phyloP scores from a whole-genome alignment of 768 basidiomycete genomes.

The Phaffia tasmanica region DNA sequence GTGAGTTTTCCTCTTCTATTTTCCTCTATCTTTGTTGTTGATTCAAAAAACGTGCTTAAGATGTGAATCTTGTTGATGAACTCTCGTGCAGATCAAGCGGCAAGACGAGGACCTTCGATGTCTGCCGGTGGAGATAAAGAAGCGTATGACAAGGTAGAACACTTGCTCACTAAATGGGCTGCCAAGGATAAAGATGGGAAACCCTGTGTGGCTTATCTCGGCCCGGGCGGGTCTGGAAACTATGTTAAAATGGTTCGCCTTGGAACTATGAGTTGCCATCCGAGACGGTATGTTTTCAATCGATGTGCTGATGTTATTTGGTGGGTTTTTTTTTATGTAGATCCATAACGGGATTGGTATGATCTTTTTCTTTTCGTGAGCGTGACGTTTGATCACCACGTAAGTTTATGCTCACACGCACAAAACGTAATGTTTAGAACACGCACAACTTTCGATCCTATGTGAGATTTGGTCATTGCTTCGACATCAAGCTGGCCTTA shows the following conservation, averaged over 20 bases:
- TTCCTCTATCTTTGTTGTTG: neutral
- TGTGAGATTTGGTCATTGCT: slow-evolving; percentile 34
- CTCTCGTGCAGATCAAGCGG: slow-evolving; percentile 32
- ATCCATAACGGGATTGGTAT: no score
- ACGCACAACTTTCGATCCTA: slow-evolving; percentile 28
- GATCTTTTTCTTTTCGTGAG: no score
- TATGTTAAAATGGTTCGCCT: slow-evolving; percentile 27
- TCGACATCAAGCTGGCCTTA: slow-evolving; percentile 30
- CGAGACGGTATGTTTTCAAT: no score
- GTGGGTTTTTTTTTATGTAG: no score
- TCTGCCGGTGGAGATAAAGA: slow-evolving; percentile 34
- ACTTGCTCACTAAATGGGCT: slow-evolving; percentile 36
- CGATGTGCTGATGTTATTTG: no score
- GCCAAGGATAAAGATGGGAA: slow-evolving; percentile 34
- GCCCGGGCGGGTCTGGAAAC: slow-evolving; percentile 36
- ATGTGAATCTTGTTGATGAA: neutral
- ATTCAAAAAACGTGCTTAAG: neutral
- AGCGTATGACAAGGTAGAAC: slow-evolving; percentile 33
- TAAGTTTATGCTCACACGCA: no score
- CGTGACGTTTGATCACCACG: no score
- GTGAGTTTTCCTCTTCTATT: slow-evolving; percentile 26
- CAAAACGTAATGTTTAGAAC: neutral
- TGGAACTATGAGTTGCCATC: slow-evolving; percentile 17
- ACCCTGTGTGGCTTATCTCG: slow-evolving; percentile 34
- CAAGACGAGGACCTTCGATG: slow-evolving; percentile 36